Base-by-base conservation (phyloP, 2,329 filamentous ascomycete genomes). In the Apiospora hydei region DNA sequence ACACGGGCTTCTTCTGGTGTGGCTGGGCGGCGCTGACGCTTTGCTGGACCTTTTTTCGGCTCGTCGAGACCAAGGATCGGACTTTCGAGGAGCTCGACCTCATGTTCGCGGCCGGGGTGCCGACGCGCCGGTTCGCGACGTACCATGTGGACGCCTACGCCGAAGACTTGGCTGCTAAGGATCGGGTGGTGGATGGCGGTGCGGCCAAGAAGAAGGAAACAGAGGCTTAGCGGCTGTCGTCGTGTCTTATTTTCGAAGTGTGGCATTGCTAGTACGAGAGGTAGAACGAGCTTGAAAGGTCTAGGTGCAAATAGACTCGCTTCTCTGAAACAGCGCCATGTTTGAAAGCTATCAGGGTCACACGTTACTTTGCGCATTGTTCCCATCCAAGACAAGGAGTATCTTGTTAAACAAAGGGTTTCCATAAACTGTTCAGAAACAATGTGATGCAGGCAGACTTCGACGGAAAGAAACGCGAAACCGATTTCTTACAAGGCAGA, bases 1-100 rank as follows among this genome's bases (percentile, higher is more conserved):
- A 71, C 80, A 81, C 51, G 11, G 80, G 82, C 1, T 84, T 83
- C 72, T 83, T 83, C 74, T 84, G 82, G 70, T 82, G 82, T 18
- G 82, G 82, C 0, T 71, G 83, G 24, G 82, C 80, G 7, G 74
- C 77, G 0, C 21, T 83, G 5, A 84, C 82, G 68, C 77, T 81
- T 10, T 61, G 79, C 0, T 84, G 82, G 82, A 78, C 80, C 0
- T 83, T 81, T 49, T 80, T 81, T 57, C 74, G 79, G 8, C 76
- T 81, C 5, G 78, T 79, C 0, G 79, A 81, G 72, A 53, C 67
- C 16, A 49, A 46, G 21, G 78, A 77, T 8, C 75, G 79, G 34
- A 80, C 78, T 1, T 81, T 78, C 24, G 79, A 81, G 68, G 79
- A 81, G 61, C 71, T 81, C 10, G 79, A 81, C 66, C 71, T 80